Conservation (phyloP, 1,284 basidiomycete species). For the Agaricales sp. region DNA sequence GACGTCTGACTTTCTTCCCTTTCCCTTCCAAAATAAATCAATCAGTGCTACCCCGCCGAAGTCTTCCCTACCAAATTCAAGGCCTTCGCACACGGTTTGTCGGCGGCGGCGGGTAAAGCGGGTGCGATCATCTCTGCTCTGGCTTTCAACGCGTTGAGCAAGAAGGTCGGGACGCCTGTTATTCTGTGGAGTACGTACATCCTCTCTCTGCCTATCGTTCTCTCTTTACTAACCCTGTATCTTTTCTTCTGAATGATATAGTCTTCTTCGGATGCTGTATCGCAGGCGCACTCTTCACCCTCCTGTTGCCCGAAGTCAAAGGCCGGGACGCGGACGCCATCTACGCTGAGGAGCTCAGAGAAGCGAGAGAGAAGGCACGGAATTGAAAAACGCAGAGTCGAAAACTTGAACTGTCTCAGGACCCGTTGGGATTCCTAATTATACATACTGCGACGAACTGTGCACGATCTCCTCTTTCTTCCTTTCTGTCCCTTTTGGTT, state of each 20-base stretch:
- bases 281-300: conserved; percentile 47
- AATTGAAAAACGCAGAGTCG: too few relatives aligned
- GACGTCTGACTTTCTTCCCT: conserved; percentile 28
- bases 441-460: not conserved
- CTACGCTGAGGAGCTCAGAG: conserved; percentile 40
- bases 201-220: conserved; percentile 15
- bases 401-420: too few relatives aligned
- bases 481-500: not conserved
- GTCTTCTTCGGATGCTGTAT: conserved; percentile 55
- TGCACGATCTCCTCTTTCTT: not conserved
- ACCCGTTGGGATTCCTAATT: not conserved
- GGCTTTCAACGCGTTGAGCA: conserved; percentile 63
- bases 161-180: conserved; percentile 49
- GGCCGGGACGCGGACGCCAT: conserved; percentile 63
- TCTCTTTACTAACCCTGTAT: conserved; percentile 31
- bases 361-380: conserved; percentile 15
- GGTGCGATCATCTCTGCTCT: conserved; percentile 81
- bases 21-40: conserved; percentile 1
- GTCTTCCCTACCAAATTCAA: conserved; percentile 83
- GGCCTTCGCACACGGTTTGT: conserved; percentile 74
- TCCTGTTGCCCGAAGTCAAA: conserved; percentile 75
- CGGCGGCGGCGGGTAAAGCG: conserved; percentile 68
- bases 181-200: conserved; percentile 55
- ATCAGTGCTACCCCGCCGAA: conserved; percentile 64
- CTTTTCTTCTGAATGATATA: conserved; percentile 22